Percentiles rank a stretch among this genome's conserved stretches.
phyloP scores from a whole-genome alignment of 2,329 filamentous ascomycete genomes.

The Pseudopithomyces chartarum region DNA sequence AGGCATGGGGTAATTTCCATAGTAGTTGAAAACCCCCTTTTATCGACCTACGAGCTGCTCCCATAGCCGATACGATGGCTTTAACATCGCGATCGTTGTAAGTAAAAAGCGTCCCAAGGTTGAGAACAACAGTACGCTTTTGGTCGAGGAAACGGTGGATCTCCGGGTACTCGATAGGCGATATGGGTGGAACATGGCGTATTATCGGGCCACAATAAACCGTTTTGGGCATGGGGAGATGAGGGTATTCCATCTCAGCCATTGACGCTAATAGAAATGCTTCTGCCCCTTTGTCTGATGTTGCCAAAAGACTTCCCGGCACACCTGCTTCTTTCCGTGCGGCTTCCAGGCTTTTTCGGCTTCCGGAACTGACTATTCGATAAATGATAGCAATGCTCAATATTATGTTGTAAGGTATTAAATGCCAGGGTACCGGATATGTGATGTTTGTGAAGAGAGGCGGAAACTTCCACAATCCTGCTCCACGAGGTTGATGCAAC shows the following conservation, averaged over 20 bases:
- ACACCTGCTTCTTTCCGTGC: background rate
- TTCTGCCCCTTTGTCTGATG: background rate
- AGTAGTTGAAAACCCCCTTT: background rate
- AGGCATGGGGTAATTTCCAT: background rate
- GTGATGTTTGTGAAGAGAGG: background rate
- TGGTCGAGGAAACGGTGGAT: background rate
- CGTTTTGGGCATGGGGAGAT: background rate
- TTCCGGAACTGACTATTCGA: background rate
- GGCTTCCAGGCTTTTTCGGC: background rate
- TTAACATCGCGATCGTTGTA: background rate
- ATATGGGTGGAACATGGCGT: background rate
- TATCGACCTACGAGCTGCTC: background rate
- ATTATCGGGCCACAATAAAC: background rate
- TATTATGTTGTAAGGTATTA: background rate
- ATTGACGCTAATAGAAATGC: background rate
- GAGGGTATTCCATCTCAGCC: background rate
- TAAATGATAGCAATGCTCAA: background rate
- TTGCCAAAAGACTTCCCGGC: background rate
- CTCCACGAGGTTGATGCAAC: background rate
- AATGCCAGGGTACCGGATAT: background rate
- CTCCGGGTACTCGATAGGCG: background rate
- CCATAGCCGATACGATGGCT: background rate
- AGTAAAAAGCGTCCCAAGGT: background rate
- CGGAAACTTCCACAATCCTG: background rate
- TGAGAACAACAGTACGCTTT: background rate